phyloP scores from a whole-genome alignment of 2,329 filamentous ascomycete species.

The Aschersonia sp. region DNA sequence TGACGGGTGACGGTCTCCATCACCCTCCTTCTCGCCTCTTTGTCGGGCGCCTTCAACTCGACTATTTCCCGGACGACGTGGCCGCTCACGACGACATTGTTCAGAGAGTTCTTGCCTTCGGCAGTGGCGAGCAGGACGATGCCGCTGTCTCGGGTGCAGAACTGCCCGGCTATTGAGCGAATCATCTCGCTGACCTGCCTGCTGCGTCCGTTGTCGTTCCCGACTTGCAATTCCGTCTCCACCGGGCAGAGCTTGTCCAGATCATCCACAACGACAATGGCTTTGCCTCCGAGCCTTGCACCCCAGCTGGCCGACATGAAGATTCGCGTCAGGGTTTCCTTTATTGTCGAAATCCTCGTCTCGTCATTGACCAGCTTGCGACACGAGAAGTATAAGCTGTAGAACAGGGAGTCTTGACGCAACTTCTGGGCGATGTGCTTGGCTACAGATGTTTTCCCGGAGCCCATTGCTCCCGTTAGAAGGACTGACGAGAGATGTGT shows the following conservation, averaged over 20 bases:
- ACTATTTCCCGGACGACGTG: constrained; percentile 89
- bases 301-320: constrained; percentile 91
- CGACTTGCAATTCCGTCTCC: constrained; percentile 88
- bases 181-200: constrained; percentile 84
- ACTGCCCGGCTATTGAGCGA: constrained; percentile 67
- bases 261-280: constrained; percentile 81
- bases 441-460: constrained; percentile 75
- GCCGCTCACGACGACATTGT: constrained; percentile 79
- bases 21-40: constrained; percentile 72
- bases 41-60: constrained; percentile 78
- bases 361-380: constrained; percentile 82
- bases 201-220: constrained; percentile 84
- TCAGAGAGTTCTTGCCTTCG: constrained; percentile 82
- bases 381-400: constrained; percentile 76
- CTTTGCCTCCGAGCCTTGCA: constrained; percentile 67
- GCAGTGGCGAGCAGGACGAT: constrained; percentile 84
- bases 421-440: constrained; percentile 62
- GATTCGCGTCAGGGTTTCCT: constrained; percentile 68
- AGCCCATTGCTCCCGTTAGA: constrained; percentile 74
- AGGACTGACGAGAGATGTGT: constrained; percentile 80
- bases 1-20: constrained; percentile 63
- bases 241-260: constrained; percentile 83
- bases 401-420: constrained; percentile 58
- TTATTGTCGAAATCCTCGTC: constrained; percentile 76
- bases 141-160: constrained; percentile 63